phyloP scores from a whole-genome alignment of 495 filamentous ascomycete species.

The Talaromyces proteolyticus region DNA sequence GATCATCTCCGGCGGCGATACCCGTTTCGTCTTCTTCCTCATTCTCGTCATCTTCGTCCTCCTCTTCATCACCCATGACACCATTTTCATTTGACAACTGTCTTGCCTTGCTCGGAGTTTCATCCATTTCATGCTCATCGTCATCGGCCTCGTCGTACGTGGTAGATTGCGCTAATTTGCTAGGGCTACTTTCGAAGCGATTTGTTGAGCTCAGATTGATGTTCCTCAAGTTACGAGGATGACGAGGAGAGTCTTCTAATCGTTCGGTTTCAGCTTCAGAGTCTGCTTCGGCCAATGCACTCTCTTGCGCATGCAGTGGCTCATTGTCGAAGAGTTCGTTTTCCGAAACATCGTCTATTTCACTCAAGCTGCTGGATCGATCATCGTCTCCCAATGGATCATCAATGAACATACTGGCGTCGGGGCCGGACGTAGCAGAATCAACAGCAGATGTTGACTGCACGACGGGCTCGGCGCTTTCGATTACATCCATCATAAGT shows the following conservation, averaged over 20 bases:
- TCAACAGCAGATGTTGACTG: constrained; percentile 27
- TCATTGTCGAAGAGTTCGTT: constrained; percentile 53
- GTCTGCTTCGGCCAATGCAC: constrained; percentile 57
- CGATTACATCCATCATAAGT: constrained; percentile 34
- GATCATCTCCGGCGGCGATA: neutral
- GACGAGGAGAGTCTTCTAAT: constrained; percentile 84
- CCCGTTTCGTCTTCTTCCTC: neutral
- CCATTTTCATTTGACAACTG: constrained; percentile 24
- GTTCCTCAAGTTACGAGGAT: constrained; percentile 53
- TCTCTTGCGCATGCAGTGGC: constrained; percentile 29
- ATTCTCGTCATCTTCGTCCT: constrained; percentile 20
- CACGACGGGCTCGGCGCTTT: constrained; percentile 31
- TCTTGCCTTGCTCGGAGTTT: constrained; percentile 36
- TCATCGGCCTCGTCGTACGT: constrained; percentile 38
- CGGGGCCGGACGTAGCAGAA: constrained; percentile 28
- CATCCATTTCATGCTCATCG: constrained; percentile 29
- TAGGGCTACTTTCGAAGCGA: constrained; percentile 55
- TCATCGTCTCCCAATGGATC: constrained; percentile 37
- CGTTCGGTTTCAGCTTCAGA: constrained; percentile 98
- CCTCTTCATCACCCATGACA: constrained; percentile 16
- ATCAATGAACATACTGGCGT: constrained; percentile 29
- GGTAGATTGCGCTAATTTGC: constrained; percentile 56
- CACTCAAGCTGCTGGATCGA: constrained; percentile 76
- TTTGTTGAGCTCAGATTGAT: constrained; percentile 49
- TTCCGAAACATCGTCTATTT: constrained; percentile 76